Evolutionary conservation across 129 eudicot genomes (phyloP), one percentile per base, ranked within the genome.

Genomic region (Kitagawia praeruptora): DNA sequence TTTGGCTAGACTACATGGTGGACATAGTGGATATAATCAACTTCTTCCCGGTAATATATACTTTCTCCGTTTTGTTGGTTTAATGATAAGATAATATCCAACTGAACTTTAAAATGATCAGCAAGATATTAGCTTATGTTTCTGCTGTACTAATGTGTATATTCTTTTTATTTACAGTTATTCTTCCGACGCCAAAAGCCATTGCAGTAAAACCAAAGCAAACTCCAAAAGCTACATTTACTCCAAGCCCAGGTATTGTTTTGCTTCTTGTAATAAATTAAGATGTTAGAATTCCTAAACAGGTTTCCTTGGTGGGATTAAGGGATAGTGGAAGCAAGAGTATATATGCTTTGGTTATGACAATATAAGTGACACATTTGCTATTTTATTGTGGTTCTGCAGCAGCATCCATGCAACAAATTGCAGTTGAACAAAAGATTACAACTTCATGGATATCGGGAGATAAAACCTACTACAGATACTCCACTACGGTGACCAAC

Each of bases 381-480:
- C 58, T 18, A 51, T 51, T 21, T 39, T 21, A 2, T 56, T 28
- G 75, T 5, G 48, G 19, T 75, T 70, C 41, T 84, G 82, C 85
- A 91, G 93, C 64, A 74, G 67, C 91, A 27, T 31, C 78, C 27
- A 46, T 85, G 45, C 46, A 67, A 61, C 89, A 87, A 31, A 23
- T 94, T 67, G 84, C 73, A 9, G 84, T 94, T 42, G 61, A 84
- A 41, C 97, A 94, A 67, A 94, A 92, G 92, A 83, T 74, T 13
- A 90, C 96, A 19, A 19, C 75, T 71, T 91, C 98, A 76, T 94
- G 98, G 98, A 83, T 83, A 25, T 46, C 75, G 1, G 77, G 87
- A 56, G 98, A 96, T 39, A 88, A 77, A 78, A 94, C 91, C 58
- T 94, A 88, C 91, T 88, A 88, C 87, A 90, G 97, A 92, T 94